These are phyloP conservation scores for Fusarium abutilonis DNA, from an alignment of 2,329 filamentous ascomycete genomes.

Conservation along the genomic window DNA sequence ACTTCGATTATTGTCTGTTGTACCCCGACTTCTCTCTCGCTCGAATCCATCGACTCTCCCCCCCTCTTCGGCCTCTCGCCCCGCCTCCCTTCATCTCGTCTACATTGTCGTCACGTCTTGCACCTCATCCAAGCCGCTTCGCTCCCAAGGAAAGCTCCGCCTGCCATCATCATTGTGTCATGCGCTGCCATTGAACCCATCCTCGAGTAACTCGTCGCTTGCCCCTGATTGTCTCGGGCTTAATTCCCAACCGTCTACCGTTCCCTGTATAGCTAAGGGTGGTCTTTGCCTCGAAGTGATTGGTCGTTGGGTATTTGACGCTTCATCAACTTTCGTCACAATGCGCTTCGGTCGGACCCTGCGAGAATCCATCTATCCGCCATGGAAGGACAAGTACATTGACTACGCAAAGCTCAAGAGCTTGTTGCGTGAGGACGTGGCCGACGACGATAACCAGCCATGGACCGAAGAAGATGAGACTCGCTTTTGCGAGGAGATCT, in stretches of 20 bases:
- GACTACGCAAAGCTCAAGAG: constrained; percentile 94
- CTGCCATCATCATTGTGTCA: constrained; percentile 35
- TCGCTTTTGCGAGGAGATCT: constrained; percentile 91
- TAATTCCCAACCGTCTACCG: constrained; percentile 1
- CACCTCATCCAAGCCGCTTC: constrained; percentile 9
- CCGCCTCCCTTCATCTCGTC: background rate
- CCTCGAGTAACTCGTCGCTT: constrained; percentile 1
- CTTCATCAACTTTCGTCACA: constrained; percentile 13
- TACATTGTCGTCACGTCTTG: constrained; percentile 7
- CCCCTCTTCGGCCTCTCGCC: background rate
- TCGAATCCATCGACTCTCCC: background rate
- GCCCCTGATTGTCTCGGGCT: background rate
- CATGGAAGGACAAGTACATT: constrained; percentile 94
- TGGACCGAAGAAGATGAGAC: constrained; percentile 98
- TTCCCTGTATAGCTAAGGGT: background rate
- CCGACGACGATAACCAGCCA: constrained; percentile 65
- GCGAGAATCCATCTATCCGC: constrained; percentile 78
- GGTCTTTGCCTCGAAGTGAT: constrained; percentile 17
- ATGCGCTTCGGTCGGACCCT: constrained; percentile 97
- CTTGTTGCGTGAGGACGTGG: constrained; percentile 80
- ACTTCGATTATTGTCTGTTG: background rate
- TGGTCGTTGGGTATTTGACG: constrained; percentile 3
- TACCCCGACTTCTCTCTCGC: background rate
- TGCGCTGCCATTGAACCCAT: constrained; percentile 21
- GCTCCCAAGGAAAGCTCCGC: background rate